Base-by-base conservation (phyloP, 2,329 filamentous ascomycete genomes). In the Incumbomyces lentus region DNA sequence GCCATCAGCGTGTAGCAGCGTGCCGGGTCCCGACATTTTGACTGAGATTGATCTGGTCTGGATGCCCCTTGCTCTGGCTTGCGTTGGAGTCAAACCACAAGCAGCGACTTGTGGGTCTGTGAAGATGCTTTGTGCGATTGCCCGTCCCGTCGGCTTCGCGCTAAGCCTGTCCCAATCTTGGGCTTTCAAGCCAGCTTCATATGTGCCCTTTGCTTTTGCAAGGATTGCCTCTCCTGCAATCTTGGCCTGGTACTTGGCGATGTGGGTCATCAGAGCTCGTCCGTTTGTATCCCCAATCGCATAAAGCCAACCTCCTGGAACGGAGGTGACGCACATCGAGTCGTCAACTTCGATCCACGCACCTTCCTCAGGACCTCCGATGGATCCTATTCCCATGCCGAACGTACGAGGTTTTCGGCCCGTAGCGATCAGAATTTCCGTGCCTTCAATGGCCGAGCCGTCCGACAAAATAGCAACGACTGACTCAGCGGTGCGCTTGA, bases 241-340 rank as follows among this genome's bases (percentile, higher is more conserved):
- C 16, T 36, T 32, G 2, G 31, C 49, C 30, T 51, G 49, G 35
- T 51, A 51, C 18, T 41, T 38, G 17, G 35, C 40, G 31, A 51
- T 49, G 16, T 51, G 49, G 4, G 49, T 51, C 18, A 46, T 29
- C n/a, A 39, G 37, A 8, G 49, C 34, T 32, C 40, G 40, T 12
- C 33, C 40, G 32, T 51, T 51, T 12, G 39, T 17, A 29, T 51
- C 49, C 6, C 49, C 49, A 26, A 51, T 37, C 12, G 46, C 49
- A 30, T 49, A 51, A 18, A 51, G 31, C 49, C 49, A 51, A 6
- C 17, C 30, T 7, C 33, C 41, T 14, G 12, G 14, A 4, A 38
- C 30, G 12, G 45, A 26, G 8, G 31, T 40, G 17, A 38, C 49
- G 19, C 46, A 39, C 41, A 51, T 40, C 13, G 34, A 44, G 18